Evolutionary conservation across 768 basidiomycete genomes (phyloP).

Genomic region (Hypholoma sublateritium): DNA sequence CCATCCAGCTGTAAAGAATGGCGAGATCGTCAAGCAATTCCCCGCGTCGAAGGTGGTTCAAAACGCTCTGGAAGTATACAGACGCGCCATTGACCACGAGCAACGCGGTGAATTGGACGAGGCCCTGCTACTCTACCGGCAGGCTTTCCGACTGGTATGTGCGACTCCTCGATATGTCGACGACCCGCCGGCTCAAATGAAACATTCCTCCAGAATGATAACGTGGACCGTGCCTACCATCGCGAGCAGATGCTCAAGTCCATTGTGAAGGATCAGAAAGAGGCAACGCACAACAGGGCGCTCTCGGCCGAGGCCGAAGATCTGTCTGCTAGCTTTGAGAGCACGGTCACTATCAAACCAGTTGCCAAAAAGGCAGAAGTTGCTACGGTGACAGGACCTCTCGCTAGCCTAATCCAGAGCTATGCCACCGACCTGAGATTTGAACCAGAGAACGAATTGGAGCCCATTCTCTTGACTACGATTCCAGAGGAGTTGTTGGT

Average conservation of each 20-base stretch:
- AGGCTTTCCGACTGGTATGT: constrained; percentile 68
- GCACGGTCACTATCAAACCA: constrained; percentile 23
- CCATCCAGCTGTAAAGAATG: constrained; percentile 27
- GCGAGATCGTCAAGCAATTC: constrained; percentile 14
- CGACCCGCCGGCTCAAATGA: constrained; percentile 4
- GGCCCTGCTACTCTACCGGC: constrained; percentile 74
- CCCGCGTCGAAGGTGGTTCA: constrained; percentile 35
- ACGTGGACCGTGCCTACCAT: constrained; percentile 74
- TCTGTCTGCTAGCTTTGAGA: constrained; percentile 25
- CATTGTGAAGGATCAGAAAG: constrained; percentile 28
- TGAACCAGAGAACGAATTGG: constrained; percentile 66
- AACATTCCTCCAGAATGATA: constrained; percentile 42
- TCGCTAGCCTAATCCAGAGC: constrained; percentile 46
- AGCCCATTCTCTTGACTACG: constrained; percentile 50
- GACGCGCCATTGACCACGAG: constrained; percentile 70
- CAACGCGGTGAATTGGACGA: constrained; percentile 73
- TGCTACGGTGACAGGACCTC: constrained; percentile 32
- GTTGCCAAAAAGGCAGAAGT: constrained; percentile 14
- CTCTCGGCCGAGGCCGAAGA: constrained; percentile 20
- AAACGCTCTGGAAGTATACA: constrained; percentile 65
- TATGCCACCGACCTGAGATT: constrained; percentile 58
- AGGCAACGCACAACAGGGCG: constrained; percentile 9
- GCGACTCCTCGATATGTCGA: constrained; percentile 1
- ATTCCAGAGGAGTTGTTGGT: constrained; percentile 81
- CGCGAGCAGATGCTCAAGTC: constrained; percentile 50